phyloP scores from a whole-genome alignment of 805 yeast species.

The Wickerhamiella sorbophila region DNA sequence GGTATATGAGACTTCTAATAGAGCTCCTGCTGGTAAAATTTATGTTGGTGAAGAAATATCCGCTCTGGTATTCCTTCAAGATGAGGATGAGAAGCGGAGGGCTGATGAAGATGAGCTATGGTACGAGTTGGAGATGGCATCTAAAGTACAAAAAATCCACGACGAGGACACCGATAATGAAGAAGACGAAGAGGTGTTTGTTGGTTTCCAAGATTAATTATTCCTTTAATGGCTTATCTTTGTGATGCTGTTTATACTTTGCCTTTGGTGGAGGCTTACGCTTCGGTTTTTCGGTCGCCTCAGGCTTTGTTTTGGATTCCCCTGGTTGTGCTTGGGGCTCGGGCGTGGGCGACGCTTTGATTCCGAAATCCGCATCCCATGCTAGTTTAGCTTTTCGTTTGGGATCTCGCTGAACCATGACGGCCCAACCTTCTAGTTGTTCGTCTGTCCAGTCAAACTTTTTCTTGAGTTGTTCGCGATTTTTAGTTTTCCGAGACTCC shows the following conservation, averaged over 20 bases:
- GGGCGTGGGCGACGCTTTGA: background rate
- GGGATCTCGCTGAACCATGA: constrained; percentile 56
- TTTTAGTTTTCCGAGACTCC: constrained; percentile 35
- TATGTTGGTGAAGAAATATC: constrained; percentile 62
- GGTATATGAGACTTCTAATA: constrained; percentile 47
- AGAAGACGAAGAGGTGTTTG: constrained; percentile 7
- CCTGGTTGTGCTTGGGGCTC: constrained; percentile 12
- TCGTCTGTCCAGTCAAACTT: constrained; percentile 68
- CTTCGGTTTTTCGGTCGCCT: constrained; percentile 32
- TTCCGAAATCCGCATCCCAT: background rate
- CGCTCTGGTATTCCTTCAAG: constrained; percentile 36
- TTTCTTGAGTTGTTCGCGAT: constrained; percentile 37
- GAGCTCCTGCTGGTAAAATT: constrained; percentile 54
- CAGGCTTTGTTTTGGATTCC: constrained; percentile 19
- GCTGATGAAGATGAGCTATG: constrained; percentile 29
- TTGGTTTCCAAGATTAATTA: constrained; percentile 6
- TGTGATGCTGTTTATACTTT: background rate
- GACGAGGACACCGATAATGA: constrained; percentile 6
- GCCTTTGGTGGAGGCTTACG: background rate
- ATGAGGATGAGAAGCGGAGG: constrained; percentile 21
- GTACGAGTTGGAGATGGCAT: constrained; percentile 22
- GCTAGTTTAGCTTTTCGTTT: constrained; percentile 32
- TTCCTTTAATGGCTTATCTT: background rate
- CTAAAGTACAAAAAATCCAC: constrained; percentile 1
- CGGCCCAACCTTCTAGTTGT: constrained; percentile 87